These are phyloP conservation scores for Botrytis tulipae DNA, from an alignment of 2,329 filamentous ascomycete species.

Conservation along the genomic window DNA sequence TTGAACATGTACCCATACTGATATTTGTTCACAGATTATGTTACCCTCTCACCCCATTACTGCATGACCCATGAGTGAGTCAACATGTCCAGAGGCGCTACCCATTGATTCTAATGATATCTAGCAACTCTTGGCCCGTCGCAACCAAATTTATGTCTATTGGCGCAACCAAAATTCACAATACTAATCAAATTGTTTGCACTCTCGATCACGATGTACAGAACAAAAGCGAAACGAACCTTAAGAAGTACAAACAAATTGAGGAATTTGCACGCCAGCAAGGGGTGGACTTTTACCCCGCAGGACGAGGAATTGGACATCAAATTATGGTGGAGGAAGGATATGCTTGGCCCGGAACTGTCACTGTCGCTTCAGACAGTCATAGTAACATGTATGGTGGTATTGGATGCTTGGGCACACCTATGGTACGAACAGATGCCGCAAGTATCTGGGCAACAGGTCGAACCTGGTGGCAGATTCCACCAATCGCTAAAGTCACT, in stretches of 20 bases:
- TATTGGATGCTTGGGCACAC: constrained; percentile 71
- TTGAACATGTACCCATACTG: not conserved
- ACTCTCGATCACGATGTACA: constrained; percentile 88
- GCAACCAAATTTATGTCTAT: constrained; percentile 78
- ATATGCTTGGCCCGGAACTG: constrained; percentile 79
- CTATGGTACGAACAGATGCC: constrained; percentile 84
- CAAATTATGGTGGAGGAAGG: constrained; percentile 89
- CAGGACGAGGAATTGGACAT: constrained; percentile 81
- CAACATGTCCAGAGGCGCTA: not conserved
- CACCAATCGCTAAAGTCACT: constrained; percentile 77
- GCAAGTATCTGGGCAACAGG: constrained; percentile 82
- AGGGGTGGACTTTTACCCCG: constrained; percentile 73
- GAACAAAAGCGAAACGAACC: constrained; percentile 73
- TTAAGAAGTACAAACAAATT: constrained; percentile 80
- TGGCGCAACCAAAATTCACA: constrained; percentile 70
- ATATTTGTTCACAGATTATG: constrained; percentile 59
- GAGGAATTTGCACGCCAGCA: constrained; percentile 78
- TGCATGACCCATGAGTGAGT: constrained; percentile 62
- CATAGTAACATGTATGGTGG: constrained; percentile 86
- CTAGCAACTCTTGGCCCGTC: constrained; percentile 68
- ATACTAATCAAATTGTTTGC: constrained; percentile 74
- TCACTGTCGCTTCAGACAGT: constrained; percentile 74
- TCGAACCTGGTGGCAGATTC: constrained; percentile 84
- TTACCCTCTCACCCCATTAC: constrained; percentile 67
- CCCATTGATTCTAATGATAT: constrained; percentile 54